Base-by-base conservation (phyloP, 2,329 filamentous ascomycete species). In the Paraconiothyrium sp. region DNA sequence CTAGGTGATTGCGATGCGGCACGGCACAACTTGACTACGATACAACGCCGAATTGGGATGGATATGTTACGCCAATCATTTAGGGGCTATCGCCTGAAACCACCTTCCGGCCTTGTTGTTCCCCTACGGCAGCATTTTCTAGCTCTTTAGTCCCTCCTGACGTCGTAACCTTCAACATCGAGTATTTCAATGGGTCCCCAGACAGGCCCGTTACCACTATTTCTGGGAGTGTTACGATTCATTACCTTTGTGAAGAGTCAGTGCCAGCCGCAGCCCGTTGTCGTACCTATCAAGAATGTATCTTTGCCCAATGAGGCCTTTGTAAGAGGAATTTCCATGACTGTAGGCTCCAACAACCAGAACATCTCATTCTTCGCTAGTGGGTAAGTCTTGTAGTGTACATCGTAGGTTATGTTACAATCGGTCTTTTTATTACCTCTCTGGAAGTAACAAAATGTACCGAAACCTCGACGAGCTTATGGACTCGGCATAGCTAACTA, bases 331-430 rank as follows among this genome's bases (percentile, higher is more conserved):
- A 54, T 68, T 39, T 65, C 57, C 16, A 61, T 68, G 44, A 43
- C 58, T 24, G 54, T 69, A n/a, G 60, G 66, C 43, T 65, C 65
- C 16, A 60, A 58, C 20, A 32, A 55, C 14, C 64, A 68, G 48
- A 68, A 67, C 49, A 63, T 69, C 24, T 64, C 63, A 35, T 55
- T 68, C 35, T 60, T 69, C 20, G 59, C 63, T 54, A 65, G 52
- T 44, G 54, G 57, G 67, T 67, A 60, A 61, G 65, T 39, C 11
- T 64, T 44, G n/a, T 32, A 49, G 44, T 52, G 43, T 14, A 34
- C 27, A 8, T 58, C 30, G 16, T 27, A 48, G 41, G 35, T 39
- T 46, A 41, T 57, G 32, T 44, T 51, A 48, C 44, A 48, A 1
- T 32, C 34, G 22, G 37, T 46, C 20, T 46, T 35, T 58, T 37